Evolutionary conservation across 2,329 filamentous ascomycete species (phyloP).

Genomic region (Botrytis aclada): DNA sequence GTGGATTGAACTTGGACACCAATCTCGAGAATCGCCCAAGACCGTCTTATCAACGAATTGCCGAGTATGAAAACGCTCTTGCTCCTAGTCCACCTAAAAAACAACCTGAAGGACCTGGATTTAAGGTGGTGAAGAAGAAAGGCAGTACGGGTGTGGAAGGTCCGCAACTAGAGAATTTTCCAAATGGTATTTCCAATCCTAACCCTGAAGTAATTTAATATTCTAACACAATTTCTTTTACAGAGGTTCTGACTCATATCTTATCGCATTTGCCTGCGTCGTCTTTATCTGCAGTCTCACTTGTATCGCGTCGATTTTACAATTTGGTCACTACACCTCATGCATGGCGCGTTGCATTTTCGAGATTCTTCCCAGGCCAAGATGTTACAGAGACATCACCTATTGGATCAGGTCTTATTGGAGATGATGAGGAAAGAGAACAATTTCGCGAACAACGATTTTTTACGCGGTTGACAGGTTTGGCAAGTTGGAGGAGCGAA

Average conservation of each 20-base stretch:
- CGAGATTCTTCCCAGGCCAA: slow-evolving; percentile 82
- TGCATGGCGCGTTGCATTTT: slow-evolving; percentile 90
- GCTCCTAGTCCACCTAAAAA: slow-evolving; percentile 46
- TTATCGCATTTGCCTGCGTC: slow-evolving; percentile 85
- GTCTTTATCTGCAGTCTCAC: slow-evolving; percentile 75
- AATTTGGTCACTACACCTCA: slow-evolving; percentile 84
- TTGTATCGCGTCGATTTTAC: slow-evolving; percentile 87
- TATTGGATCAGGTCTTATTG: slow-evolving; percentile 27
- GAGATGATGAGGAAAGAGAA: slow-evolving; percentile 48
- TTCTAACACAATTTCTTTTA: slow-evolving; percentile 29
- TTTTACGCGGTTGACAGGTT: slow-evolving; percentile 76
- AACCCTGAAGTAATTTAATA: neutral
- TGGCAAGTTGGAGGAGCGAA: slow-evolving; percentile 95
- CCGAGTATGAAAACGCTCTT: slow-evolving; percentile 60
- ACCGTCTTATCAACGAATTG: slow-evolving; percentile 46
- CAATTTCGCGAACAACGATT: slow-evolving; percentile 67
- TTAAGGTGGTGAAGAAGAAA: slow-evolving; percentile 53
- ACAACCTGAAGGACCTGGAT: slow-evolving; percentile 45
- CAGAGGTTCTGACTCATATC: slow-evolving; percentile 90
- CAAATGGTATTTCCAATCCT: slow-evolving; percentile 64
- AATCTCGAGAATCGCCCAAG: slow-evolving; percentile 33
- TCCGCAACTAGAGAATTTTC: slow-evolving; percentile 52
- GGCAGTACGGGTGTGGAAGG: slow-evolving; percentile 29
- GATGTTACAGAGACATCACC: slow-evolving; percentile 46
- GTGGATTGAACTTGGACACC: slow-evolving; percentile 48